A percentile compares a stretch with the other conserved stretches of the same genome.
Conservation (phyloP, 352 stramenopile species). For the Saprolegnia parasitica region DNA sequence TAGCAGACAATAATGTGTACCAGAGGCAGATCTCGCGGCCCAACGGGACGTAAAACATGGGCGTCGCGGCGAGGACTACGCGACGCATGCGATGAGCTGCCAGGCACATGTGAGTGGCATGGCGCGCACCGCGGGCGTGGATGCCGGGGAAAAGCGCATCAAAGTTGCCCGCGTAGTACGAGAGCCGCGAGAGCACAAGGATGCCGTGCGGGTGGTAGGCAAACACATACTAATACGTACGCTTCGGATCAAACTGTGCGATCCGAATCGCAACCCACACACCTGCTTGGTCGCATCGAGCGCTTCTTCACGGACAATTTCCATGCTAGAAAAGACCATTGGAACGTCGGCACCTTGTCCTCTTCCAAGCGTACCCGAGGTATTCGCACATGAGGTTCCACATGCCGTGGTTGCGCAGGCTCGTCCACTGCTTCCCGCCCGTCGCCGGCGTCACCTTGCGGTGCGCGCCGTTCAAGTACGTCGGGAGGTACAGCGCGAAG, state of each 20-base stretch:
- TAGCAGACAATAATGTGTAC: conserved; percentile 23
- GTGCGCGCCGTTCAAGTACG: conserved; percentile 53
- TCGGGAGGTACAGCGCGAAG: conserved; percentile 55
- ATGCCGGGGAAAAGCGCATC: conserved; percentile 66
- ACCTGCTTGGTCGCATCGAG: conserved; percentile 52
- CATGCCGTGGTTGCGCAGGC: conserved; percentile 41
- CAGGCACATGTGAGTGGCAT: conserved; percentile 3
- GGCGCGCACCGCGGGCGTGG: conserved; percentile 39
- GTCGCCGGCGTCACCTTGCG: conserved; percentile 36
- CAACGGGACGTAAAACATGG: conserved; percentile 66
- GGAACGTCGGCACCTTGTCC: neutral
- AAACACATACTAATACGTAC: conserved; percentile 66
- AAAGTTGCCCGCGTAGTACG: conserved; percentile 61
- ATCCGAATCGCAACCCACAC: neutral
- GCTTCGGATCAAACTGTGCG: too few relatives aligned
- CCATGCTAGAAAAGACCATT: conserved; percentile 35
- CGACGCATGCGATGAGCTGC: neutral
- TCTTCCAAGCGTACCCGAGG: conserved; percentile 34
- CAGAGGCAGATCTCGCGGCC: conserved; percentile 62
- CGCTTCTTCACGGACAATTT: conserved; percentile 58
- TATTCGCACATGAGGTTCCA: conserved; percentile 52
- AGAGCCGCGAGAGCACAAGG: conserved; percentile 66
- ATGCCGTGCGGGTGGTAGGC: conserved; percentile 71
- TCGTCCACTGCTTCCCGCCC: conserved; percentile 46
- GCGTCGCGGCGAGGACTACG: conserved; percentile 51